Evolutionary conservation across 78 protist species (phyloP).

Genomic region (Dictyostelium citrinum): DNA sequence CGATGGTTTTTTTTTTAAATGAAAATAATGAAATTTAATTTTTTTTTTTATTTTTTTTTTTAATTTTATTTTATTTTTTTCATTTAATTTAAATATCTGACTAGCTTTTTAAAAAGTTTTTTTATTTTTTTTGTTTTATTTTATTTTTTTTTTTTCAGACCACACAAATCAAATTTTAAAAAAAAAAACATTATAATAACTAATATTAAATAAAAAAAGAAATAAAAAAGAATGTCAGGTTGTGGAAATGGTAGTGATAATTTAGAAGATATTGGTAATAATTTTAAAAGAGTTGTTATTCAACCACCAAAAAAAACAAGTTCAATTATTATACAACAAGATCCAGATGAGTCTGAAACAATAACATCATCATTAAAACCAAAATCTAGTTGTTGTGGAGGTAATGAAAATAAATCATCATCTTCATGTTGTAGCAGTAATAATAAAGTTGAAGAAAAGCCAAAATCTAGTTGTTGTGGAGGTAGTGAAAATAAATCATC

Average conservation of each 20-base stretch:
- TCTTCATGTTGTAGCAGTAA: not conserved
- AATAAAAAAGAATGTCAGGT: not conserved
- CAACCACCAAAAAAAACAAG: not conserved
- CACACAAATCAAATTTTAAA: not conserved
- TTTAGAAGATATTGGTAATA: slow-evolving; percentile 16
- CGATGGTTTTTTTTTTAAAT: not conserved
- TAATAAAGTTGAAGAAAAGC: not conserved
- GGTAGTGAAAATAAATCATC: not conserved
- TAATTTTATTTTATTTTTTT: not conserved
- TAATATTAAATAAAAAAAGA: not conserved
- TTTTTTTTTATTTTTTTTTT: not conserved
- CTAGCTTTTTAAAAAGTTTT: no score
- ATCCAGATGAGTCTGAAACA: not conserved
- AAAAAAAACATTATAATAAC: not conserved
- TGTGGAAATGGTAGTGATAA: not conserved
- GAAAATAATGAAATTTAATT: not conserved
- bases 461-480: not conserved
- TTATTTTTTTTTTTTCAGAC: not conserved
- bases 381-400: not conserved
- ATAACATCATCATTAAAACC: slow-evolving; percentile 2
- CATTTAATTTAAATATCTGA: not conserved
- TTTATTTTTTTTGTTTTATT: not conserved
- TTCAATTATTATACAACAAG: not conserved
- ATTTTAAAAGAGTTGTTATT: not conserved
- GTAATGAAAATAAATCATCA: not conserved